Evolutionary conservation across 2,329 filamentous ascomycete genomes (phyloP).

Genomic region (Dactylellina leptospora): DNA sequence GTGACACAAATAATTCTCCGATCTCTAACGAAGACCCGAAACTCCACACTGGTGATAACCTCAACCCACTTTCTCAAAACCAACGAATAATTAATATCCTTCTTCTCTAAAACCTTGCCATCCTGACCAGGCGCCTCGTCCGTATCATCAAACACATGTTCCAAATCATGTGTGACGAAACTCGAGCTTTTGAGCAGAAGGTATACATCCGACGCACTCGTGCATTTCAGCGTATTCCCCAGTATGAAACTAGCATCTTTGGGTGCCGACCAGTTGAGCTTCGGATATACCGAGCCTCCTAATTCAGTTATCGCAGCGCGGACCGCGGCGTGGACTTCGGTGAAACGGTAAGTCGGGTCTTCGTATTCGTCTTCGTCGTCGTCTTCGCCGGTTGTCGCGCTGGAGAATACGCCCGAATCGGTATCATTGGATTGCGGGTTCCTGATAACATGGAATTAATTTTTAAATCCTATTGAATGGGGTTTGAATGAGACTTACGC

Average conservation of each 20-base stretch:
- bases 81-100: slow-evolving; percentile 73
- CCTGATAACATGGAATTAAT: slow-evolving; percentile 1
- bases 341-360: slow-evolving; percentile 68
- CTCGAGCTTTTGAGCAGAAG: slow-evolving; percentile 92
- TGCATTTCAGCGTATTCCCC: slow-evolving; percentile 89
- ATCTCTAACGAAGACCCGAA: slow-evolving; percentile 91
- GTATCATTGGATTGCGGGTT: slow-evolving; percentile 30
- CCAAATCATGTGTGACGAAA: slow-evolving; percentile 91
- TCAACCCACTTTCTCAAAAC: slow-evolving; percentile 88
- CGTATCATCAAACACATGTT: slow-evolving; percentile 88
- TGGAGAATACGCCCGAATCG: slow-evolving; percentile 46
- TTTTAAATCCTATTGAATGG: background rate
- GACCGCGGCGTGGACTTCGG: slow-evolving; percentile 79
- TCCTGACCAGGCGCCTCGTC: slow-evolving; percentile 59
- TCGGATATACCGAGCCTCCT: slow-evolving; percentile 86
- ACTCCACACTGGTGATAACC: slow-evolving; percentile 89
- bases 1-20: slow-evolving; percentile 81
- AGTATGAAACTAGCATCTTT: slow-evolving; percentile 96
- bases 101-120: slow-evolving; percentile 27
- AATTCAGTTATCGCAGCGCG: slow-evolving; percentile 79
- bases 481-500: slow-evolving; percentile 45
- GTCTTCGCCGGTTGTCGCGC: slow-evolving; percentile 52
- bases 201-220: slow-evolving; percentile 88
- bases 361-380: slow-evolving; percentile 57
- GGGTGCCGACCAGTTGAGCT: slow-evolving; percentile 96